phyloP scores from a whole-genome alignment of 257 asterid genomes.

The Salvia rosmarinus region DNA sequence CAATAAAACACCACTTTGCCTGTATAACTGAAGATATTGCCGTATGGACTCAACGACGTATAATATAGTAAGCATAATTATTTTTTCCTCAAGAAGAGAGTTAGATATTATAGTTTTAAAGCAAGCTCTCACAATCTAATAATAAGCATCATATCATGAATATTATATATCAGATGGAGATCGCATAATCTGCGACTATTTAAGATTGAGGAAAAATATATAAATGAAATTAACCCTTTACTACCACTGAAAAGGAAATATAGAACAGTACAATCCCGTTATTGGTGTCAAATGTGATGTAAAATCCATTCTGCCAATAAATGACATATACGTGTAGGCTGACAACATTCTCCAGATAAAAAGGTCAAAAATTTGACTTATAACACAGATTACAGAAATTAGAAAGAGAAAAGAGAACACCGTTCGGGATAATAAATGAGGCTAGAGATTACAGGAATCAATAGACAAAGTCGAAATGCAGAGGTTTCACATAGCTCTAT shows the following conservation, averaged over 20 bases:
- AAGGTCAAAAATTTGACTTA: constrained; percentile 11
- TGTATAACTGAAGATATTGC: background rate
- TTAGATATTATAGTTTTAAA: background rate
- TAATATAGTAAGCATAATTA: constrained; percentile 3
- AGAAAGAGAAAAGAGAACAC: background rate
- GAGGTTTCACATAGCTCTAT: background rate
- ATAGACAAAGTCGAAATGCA: constrained; percentile 5
- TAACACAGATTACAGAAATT: constrained; percentile 7
- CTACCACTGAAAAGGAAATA: constrained; percentile 8
- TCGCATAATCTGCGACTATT: constrained; percentile 18
- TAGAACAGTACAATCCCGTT: background rate
- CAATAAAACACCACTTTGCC: constrained; percentile 22
- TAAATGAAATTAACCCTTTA: background rate
- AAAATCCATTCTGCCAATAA: constrained; percentile 5
- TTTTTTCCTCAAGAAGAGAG: background rate
- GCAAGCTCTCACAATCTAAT: background rate
- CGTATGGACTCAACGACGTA: constrained; percentile 13
- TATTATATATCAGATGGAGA: background rate
- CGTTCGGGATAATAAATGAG: background rate
- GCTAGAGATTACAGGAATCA: constrained; percentile 2
- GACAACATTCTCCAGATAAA: constrained; percentile 13
- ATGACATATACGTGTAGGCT: background rate
- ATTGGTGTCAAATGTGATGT: constrained; percentile 6
- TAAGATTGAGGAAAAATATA: constrained; percentile 10
- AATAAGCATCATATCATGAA: constrained; percentile 7